Base-by-base conservation (phyloP, 2,329 filamentous ascomycete genomes). In the Neofusicoccum cordaticola region DNA sequence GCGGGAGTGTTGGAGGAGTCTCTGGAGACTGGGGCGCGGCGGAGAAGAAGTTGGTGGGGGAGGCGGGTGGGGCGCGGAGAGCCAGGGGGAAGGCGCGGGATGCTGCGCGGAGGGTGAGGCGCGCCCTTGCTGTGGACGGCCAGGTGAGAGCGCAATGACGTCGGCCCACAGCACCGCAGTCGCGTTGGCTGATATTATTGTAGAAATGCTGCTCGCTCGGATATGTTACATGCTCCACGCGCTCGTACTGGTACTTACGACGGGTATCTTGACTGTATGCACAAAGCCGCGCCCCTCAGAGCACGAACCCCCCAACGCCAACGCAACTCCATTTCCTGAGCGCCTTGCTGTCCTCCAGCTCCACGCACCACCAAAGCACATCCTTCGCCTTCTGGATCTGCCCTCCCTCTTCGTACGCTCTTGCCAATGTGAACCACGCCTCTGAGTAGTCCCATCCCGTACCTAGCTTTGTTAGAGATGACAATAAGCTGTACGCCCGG, bases 361-460 rank as follows among this genome's bases (percentile, higher is more conserved):
- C 93, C 12, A 99, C 91, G 71, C 93, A 96, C 93, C 94, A 98
- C 95, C 95, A 98, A 6, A 98, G 83, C 51, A 93, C 92, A 70
- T 95, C 90, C 79, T 93, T 96, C 13, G 95, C 90, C 81, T 94
- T 96, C 42, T 95, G 91, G 1, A 87, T 78, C 79, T 97, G 91
- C 0, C 90, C 91, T 65, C 91, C 91, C 73, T 93, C 87, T 77
- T 99, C 95, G 72, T 97, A 91, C 9, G 92, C 93, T 67, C 92
- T 84, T 0, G 93, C 91, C 39, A 99, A 84, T 4, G 90, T 86
- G 72, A 92, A 94, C 95, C 95, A 99, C 4, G 94, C 95, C 74
- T 98, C 95, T 0, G 91, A 88, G 74, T 90, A 86, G 77, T 97
- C 94, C 95, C 95, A 99, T 0, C 92, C 91, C 12, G 83, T 84